Evolutionary conservation across 495 filamentous ascomycete genomes (phyloP).

Genomic region (Hypomontagnella monticulosa): DNA sequence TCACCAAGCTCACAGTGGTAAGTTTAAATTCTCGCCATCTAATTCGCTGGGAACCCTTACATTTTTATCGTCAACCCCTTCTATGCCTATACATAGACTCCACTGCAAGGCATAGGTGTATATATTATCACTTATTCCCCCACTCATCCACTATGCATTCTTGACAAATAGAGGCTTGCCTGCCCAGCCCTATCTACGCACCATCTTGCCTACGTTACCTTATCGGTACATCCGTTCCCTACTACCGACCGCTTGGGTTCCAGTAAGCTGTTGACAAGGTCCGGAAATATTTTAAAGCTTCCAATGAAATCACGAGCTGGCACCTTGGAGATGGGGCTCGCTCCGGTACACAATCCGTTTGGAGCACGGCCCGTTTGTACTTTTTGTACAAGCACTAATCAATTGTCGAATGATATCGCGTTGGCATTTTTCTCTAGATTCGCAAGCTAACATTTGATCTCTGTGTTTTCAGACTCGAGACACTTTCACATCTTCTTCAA

Average conservation of each 20-base stretch:
- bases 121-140: neutral
- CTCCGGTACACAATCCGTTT: neutral
- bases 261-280: conserved; percentile 2
- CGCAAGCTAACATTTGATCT: neutral
- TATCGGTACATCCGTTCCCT: conserved; percentile 5
- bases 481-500: neutral
- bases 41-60: no score
- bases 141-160: conserved; percentile 12
- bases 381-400: neutral
- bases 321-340: conserved; percentile 3
- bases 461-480: neutral
- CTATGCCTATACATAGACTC: no score
- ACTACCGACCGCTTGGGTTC: neutral
- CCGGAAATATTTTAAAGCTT: conserved; percentile 10
- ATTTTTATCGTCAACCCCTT: no score
- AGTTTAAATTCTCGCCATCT: no score
- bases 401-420: no score
- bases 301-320: conserved; percentile 1
- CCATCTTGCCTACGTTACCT: conserved; percentile 3
- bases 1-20: no score
- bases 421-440: no score
- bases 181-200: conserved; percentile 14
- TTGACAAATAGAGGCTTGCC: conserved; percentile 8
- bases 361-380: neutral
- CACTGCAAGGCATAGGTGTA: no score